Base-by-base conservation (phyloP, 495 filamentous ascomycete species). In the Pseudoneurospora amorphoporcata region DNA sequence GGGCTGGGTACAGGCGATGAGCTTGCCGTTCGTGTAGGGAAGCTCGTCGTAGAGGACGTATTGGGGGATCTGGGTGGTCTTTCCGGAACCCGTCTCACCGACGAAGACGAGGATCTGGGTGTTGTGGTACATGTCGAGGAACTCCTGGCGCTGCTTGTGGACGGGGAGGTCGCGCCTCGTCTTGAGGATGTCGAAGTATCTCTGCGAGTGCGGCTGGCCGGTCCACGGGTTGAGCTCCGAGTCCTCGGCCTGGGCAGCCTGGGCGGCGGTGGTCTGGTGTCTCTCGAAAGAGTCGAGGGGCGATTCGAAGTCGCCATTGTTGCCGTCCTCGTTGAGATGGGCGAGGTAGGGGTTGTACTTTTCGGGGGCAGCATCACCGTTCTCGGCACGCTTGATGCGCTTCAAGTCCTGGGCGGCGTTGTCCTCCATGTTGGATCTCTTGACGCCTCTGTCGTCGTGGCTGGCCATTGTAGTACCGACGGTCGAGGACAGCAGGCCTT, bases 1-100 rank as follows among this genome's bases (percentile, higher is more conserved):
- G 75, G 96, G 96, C 81, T 99, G 95, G 7, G 95, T 99, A 88
- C 95, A 99, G 71, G 95, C 95, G 43, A 99, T 90, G 82, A 97
- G 88, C 84, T 97, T 98, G 69, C 84, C 82, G 76, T 91, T 88
- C 41, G 88, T 85, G 74, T 98, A 92, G 7, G 96, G 95, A 32
- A 96, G 88, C 83, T 99, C 96, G 84, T 99, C 96, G 85, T 91
- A 98, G 16, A 98, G 87, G 72, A 99, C 93, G 80, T 97, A 99
- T 80, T 99, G 96, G 0, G 96, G 96, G 71, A 99, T 98, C 82
- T 99, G 96, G 0, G 95, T 99, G 0, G 95, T 99, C 83, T 99
- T 99, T 81, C 95, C 95, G 75, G 95, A 99, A 90, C 95, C 95
- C 3, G 95, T 99, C 85, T 99, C 95, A 84, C 96, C 96, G 72